Percentiles rank a stretch among this genome's conserved stretches.
Evolutionary conservation across 768 basidiomycete species (phyloP).

Genomic region (Suillus americanus): DNA sequence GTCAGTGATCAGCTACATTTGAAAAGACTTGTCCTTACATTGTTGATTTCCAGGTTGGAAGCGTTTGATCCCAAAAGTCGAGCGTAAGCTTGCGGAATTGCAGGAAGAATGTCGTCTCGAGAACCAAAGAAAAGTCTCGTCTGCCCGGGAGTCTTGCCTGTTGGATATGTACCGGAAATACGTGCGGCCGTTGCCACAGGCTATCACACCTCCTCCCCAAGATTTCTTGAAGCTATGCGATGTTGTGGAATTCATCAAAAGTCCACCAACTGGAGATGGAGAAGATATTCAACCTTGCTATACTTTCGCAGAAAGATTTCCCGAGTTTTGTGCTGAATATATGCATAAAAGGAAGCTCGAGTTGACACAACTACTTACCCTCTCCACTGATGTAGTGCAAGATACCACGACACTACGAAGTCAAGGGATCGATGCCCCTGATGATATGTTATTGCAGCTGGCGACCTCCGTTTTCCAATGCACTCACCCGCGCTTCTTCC

Average conservation of each 20-base stretch:
- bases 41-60: not conserved
- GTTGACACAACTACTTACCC: not conserved
- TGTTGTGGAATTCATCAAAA: not conserved
- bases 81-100: not conserved
- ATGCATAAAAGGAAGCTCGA: not conserved
- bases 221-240: not conserved
- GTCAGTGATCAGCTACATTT: not conserved
- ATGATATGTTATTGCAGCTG: not conserved
- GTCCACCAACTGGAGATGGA: not conserved
- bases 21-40: too few relatives aligned
- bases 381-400: not conserved
- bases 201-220: not conserved
- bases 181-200: not conserved
- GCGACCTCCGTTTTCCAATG: slow-evolving; percentile 2
- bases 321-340: not conserved
- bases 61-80: not conserved
- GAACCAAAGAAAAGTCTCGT: not conserved
- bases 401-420: not conserved
- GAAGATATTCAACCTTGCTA: not conserved
- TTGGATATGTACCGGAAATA: not conserved
- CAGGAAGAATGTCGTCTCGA: not conserved
- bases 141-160: rapidly evolving
- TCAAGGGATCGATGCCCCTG: not conserved
- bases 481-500: not conserved
- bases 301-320: not conserved